Conservation (phyloP, 352 stramenopile species). For the Elongisporangium undulatum region DNA sequence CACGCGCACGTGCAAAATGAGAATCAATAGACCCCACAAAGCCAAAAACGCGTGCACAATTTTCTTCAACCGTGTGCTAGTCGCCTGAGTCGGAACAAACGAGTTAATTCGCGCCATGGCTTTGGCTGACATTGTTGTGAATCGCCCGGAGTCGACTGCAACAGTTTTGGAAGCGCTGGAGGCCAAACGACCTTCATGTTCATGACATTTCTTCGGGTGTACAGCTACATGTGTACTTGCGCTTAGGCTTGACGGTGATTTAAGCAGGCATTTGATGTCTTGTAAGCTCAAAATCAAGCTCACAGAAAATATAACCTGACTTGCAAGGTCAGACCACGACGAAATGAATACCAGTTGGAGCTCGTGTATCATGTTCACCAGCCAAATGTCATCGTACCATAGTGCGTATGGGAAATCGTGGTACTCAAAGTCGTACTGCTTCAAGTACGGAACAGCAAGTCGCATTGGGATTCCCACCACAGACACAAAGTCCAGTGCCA, state of each 20-base stretch:
- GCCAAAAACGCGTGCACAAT: constrained; percentile 15
- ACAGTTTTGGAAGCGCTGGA: too few relatives aligned
- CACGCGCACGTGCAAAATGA: constrained; percentile 21
- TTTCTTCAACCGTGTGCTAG: not conserved
- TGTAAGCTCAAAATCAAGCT: constrained; percentile 5
- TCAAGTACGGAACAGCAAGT: constrained; percentile 6
- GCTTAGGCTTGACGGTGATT: not conserved
- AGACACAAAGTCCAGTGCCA: constrained; percentile 20
- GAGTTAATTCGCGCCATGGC: not conserved
- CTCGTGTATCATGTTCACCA: constrained; percentile 33
- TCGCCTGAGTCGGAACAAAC: not conserved
- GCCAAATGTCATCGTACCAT: constrained; percentile 43
- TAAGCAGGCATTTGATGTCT: constrained; percentile 13
- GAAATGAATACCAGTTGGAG: constrained; percentile 25
- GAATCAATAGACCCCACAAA: constrained; percentile 19
- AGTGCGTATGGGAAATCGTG: not conserved
- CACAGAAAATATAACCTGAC: constrained; percentile 6
- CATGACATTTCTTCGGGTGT: too few relatives aligned
- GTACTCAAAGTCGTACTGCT: constrained; percentile 2
- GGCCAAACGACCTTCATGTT: constrained; percentile 4
- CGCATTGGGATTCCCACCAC: constrained; percentile 19
- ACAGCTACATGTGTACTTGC: too few relatives aligned
- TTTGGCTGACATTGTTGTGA: not conserved
- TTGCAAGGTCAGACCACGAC: constrained; percentile 4
- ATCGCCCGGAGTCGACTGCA: not conserved